A percentile compares a stretch with the other conserved stretches of the same genome.
Conservation (phyloP, 1,139 yeast species). For the Zygoascus meyerae region DNA sequence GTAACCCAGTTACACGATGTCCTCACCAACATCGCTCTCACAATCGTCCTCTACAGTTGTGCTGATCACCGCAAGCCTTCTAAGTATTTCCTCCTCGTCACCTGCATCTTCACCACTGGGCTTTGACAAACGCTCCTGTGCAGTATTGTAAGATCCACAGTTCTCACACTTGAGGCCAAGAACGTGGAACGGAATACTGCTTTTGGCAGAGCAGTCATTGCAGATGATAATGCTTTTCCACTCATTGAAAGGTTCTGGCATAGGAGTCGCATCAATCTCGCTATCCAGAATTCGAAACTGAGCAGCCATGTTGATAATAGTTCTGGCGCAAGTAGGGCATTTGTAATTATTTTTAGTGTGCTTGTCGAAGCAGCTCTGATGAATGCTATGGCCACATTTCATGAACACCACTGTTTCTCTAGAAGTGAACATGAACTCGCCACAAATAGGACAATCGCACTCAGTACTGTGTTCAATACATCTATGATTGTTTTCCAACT, state of each 20-base stretch:
- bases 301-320: constrained; percentile 80
- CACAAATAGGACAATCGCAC: constrained; percentile 90
- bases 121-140: constrained; percentile 54
- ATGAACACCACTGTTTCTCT: constrained; percentile 80
- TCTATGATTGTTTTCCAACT: constrained; percentile 66
- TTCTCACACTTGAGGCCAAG: constrained; percentile 82
- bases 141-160: constrained; percentile 82
- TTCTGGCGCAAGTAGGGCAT: constrained; percentile 85
- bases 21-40: constrained; percentile 1
- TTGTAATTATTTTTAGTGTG: constrained; percentile 75
- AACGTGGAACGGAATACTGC: constrained; percentile 72
- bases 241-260: constrained; percentile 70
- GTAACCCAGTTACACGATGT: not conserved
- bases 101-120: constrained; percentile 43
- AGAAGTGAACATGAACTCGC: constrained; percentile 85
- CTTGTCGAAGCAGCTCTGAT: constrained; percentile 75
- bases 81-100: not conserved
- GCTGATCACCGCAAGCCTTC: not conserved
- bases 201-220: constrained; percentile 84
- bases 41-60: not conserved
- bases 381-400: constrained; percentile 94
- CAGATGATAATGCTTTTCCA: constrained; percentile 81
- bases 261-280: constrained; percentile 68
- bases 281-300: constrained; percentile 80
- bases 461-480: constrained; percentile 86